Base-by-base conservation (phyloP, 805 yeast genomes). In the Priceomyces castillae region DNA sequence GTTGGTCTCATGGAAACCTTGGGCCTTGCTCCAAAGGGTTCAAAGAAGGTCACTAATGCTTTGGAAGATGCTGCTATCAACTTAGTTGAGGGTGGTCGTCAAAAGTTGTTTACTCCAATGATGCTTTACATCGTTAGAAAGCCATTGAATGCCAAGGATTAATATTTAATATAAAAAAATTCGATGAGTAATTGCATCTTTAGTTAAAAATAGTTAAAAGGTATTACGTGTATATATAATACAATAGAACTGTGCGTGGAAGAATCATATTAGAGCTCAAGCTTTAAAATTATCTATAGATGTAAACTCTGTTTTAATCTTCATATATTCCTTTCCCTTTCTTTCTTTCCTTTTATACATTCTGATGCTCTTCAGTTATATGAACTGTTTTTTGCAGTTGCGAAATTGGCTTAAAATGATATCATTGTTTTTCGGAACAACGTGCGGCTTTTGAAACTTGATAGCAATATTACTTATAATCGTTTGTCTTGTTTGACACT, bases 1-100 rank as follows among this genome's bases (percentile, higher is more conserved):
- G 90, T 92, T 46, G 85, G 90, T 15, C 55, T 82, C n/a, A 67
- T 94, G 76, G 99, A 94, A 73, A 81, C 69, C 60, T 40, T 90
- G 23, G 94, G 96, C 46, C 54, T 94, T 44, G 97, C 97, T 37
- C 97, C 98, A 62, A 81, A 85, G 68, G 99, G 97, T 47, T 86
- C 74, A 37, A 78, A 77, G 61, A 82, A 88, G 73, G 97, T 94
- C 51, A 89, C 98, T 34, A 77, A 69, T 49, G 98, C 98, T 23
- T 78, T 94, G 53, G 99, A 94, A 73, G 94, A 90, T 64, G 99
- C 99, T 48, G 98, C 98, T 44, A 83, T 92, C 47, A 90, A 90
- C 66, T 79, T 94, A 59, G 97, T 90, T 45, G 86, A 82, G 44
- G 99, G 99, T 68, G 99, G 97, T 65, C 77, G 77, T 68, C 77